Conservation (phyloP, 306 rosid species). For the Cicer bijugum region DNA sequence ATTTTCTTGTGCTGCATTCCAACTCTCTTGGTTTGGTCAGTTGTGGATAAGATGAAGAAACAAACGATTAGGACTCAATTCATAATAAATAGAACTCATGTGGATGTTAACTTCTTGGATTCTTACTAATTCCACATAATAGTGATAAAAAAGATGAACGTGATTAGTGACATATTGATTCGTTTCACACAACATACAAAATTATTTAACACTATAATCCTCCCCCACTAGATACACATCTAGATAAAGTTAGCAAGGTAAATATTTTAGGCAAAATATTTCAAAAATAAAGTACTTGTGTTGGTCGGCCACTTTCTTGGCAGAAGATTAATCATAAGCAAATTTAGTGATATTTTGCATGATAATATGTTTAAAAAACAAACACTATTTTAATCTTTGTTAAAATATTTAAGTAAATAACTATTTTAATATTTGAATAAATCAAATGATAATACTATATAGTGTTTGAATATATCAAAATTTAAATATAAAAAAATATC, state of each 20-base stretch:
- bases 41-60: conserved; percentile 42
- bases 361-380: neutral
- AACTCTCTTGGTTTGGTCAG: conserved; percentile 17
- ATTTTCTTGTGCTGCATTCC: conserved; percentile 4
- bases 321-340: too few species aligned
- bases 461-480: too few species aligned
- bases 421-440: too few species aligned
- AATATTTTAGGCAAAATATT: conserved; percentile 6
- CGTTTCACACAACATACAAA: conserved; percentile 50
- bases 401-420: neutral
- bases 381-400: conserved; percentile 21
- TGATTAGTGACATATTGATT: conserved; percentile 50
- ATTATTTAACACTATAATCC: conserved; percentile 2
- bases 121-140: conserved; percentile 22
- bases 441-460: too few species aligned
- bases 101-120: conserved; percentile 39
- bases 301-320: too few species aligned
- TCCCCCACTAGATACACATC: conserved; percentile 35
- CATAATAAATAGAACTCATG: conserved; percentile 28
- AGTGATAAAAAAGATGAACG: conserved; percentile 14
- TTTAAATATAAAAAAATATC: too few species aligned
- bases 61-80: conserved; percentile 38
- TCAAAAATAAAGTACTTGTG: neutral
- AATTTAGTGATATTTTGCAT: too few species aligned
- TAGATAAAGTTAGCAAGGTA: conserved; percentile 7